These are phyloP conservation scores for Chionographis japonica DNA, from an alignment of 106 monocot genomes.

Conservation along the genomic window DNA sequence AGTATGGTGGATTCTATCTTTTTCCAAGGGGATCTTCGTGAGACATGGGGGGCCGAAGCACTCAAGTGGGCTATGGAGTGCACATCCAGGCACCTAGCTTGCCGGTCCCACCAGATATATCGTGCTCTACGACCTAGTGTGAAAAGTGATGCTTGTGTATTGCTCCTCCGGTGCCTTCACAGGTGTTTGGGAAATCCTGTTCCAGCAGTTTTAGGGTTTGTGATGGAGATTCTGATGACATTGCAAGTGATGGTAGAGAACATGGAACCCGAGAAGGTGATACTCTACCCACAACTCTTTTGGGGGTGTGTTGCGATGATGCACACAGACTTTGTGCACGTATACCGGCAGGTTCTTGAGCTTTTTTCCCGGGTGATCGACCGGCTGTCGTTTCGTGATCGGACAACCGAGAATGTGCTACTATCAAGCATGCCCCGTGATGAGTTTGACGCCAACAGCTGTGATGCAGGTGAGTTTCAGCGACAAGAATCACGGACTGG, in stretches of 20 bases:
- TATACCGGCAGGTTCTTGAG: slow-evolving; percentile 92
- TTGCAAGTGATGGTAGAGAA: slow-evolving; percentile 97
- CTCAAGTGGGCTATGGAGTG: slow-evolving; percentile 98
- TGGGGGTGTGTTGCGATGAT: slow-evolving; percentile 98
- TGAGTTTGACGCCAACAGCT: slow-evolving; percentile 59
- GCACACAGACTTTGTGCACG: slow-evolving; percentile 96
- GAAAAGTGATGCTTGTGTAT: slow-evolving; percentile 76
- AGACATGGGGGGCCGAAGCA: slow-evolving; percentile 95
- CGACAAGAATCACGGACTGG: slow-evolving; percentile 51
- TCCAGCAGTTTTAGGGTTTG: slow-evolving; percentile 86
- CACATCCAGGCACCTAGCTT: slow-evolving; percentile 92
- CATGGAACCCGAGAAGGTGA: slow-evolving; percentile 95
- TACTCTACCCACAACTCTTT: slow-evolving; percentile 96
- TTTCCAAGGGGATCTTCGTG: slow-evolving; percentile 97
- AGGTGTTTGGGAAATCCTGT: slow-evolving; percentile 86
- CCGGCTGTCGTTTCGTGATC: slow-evolving; percentile 73
- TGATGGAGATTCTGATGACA: slow-evolving; percentile 93
- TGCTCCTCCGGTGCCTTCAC: slow-evolving; percentile 89
- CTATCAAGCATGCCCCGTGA: slow-evolving; percentile 92
- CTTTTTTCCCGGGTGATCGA: slow-evolving; percentile 81
- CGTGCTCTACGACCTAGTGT: slow-evolving; percentile 84
- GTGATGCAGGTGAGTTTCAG: slow-evolving; percentile 48
- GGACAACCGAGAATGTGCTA: slow-evolving; percentile 87
- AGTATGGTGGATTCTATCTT: slow-evolving; percentile 96
- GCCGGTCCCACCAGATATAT: slow-evolving; percentile 97